Base-by-base conservation (phyloP, 805 yeast species). In the Vanderwaltozyma polyspora region DNA sequence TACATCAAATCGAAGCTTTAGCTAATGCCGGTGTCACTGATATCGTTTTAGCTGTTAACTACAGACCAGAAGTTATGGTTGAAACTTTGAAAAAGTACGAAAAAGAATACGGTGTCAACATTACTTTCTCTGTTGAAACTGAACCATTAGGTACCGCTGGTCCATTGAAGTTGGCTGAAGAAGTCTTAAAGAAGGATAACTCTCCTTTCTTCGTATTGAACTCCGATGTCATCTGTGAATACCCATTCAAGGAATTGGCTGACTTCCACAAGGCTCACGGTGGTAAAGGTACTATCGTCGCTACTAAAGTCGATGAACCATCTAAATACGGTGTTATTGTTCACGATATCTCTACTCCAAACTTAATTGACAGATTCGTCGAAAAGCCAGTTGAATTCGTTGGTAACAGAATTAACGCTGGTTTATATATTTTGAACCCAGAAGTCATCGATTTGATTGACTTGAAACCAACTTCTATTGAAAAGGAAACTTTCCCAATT, bases 141-240 rank as follows among this genome's bases (percentile, higher is more conserved):
- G 99, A 91, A 72, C 99, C 99, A 41, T 76, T 91, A 60, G 99
- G 97, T 49, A 91, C 99, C 48, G 98, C 97, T 49, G 99, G 99
- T 63, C 99, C 99, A 47, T 74, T 91, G 62, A 89, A 86, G 67
- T 80, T 91, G 55, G 98, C 99, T 49, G 96, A 87, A 70, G 72
- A 80, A 46, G 78, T 91, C 40, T 74, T 91, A 63, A 82, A 75
- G 67, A 91, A 91, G 73, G 97, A 91, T 66, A 78, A 84, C 62
- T 68, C 93, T 39, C 99, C 99, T 49, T 86, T 91, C 70, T 91
- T 91, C 55, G 99, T 91, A 44, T 75, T 91, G 60, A 91, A 91
- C 79, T 86, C 96, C 25, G 99, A 91, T 62, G 95, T 91, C 49
- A 91, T 91, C 63, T 91, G 99, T 65, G 97, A 91, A 62, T 91